phyloP scores from a whole-genome alignment of 768 basidiomycete species.

The Pleurotus pulmonarius region DNA sequence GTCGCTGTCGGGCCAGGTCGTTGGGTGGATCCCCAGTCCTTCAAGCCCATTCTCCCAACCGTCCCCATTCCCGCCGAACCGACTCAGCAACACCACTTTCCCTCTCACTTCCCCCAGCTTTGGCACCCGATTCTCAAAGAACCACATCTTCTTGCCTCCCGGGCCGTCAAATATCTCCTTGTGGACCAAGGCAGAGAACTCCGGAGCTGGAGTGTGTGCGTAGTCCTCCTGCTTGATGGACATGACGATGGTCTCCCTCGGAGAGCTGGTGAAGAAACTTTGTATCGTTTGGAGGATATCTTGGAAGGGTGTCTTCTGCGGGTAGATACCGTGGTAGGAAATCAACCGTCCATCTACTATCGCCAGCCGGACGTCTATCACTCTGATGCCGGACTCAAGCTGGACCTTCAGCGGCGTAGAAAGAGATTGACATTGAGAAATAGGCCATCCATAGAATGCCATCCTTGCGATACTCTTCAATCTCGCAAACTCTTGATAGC shows the following conservation, averaged over 20 bases:
- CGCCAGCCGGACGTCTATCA: slow-evolving; percentile 78
- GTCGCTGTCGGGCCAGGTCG: slow-evolving; percentile 77
- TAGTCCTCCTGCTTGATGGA: slow-evolving; percentile 89
- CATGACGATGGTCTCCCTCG: slow-evolving; percentile 76
- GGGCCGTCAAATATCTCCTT: slow-evolving; percentile 58
- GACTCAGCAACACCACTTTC: slow-evolving; percentile 79
- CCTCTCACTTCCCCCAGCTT: slow-evolving; percentile 81
- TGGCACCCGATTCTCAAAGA: slow-evolving; percentile 77
- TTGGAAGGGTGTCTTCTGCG: slow-evolving; percentile 65
- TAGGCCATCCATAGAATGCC: slow-evolving; percentile 82
- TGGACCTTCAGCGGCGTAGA: slow-evolving; percentile 62
- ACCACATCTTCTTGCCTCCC: slow-evolving; percentile 68
- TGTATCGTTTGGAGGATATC: slow-evolving; percentile 60
- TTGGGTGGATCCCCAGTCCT: slow-evolving; percentile 85
- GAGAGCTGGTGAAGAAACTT: slow-evolving; percentile 53
- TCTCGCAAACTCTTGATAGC: too few relatives aligned
- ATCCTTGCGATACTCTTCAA: slow-evolving; percentile 38
- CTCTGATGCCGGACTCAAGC: slow-evolving; percentile 72
- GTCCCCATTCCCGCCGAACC: slow-evolving; percentile 69
- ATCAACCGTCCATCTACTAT: slow-evolving; percentile 60
- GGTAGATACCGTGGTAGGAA: slow-evolving; percentile 77
- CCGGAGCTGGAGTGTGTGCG: slow-evolving; percentile 32
- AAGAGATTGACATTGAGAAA: slow-evolving; percentile 81
- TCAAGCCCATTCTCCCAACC: slow-evolving; percentile 69
- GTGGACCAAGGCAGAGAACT: slow-evolving; percentile 65